These are phyloP conservation scores for Cucurbita pepo DNA, from an alignment of 306 rosid species.

Conservation along the genomic window DNA sequence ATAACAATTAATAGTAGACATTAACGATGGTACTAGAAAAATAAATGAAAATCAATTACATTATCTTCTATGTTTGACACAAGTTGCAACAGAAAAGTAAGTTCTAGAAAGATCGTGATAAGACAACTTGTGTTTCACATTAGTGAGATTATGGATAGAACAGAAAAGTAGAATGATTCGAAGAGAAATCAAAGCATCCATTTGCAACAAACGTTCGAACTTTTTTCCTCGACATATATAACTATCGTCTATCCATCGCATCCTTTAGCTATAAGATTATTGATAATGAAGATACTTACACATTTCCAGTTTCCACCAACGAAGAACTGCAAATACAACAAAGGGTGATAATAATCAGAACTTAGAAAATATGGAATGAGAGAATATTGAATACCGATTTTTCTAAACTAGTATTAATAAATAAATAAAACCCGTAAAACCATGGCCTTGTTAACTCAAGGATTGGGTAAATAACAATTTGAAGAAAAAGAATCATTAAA, in stretches of 20 bases:
- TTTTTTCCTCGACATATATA: neutral
- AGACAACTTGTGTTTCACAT: neutral
- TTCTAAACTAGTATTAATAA: neutral
- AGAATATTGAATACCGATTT: neutral
- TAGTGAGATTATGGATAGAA: neutral
- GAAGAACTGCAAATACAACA: conserved; percentile 54
- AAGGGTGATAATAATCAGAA: conserved; percentile 9
- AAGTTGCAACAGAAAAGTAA: neutral
- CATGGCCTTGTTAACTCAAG: neutral
- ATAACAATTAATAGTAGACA: neutral
- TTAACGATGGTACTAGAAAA: neutral
- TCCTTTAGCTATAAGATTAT: neutral
- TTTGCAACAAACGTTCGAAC: neutral
- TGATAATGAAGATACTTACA: conserved; percentile 37
- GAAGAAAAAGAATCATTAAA: neutral
- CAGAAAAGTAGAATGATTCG: neutral
- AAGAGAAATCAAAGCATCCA: neutral
- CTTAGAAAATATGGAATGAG: neutral
- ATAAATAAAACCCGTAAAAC: neutral
- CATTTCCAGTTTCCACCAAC: conserved; percentile 99
- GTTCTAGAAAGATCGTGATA: neutral
- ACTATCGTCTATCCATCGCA: neutral
- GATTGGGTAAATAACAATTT: neutral
- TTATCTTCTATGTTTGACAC: neutral
- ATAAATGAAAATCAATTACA: neutral